Percentiles rank a stretch among this genome's conserved stretches.
Evolutionary conservation across 2,329 filamentous ascomycete species (phyloP).

Genomic region (Aspergillus fumigatiaffinis): DNA sequence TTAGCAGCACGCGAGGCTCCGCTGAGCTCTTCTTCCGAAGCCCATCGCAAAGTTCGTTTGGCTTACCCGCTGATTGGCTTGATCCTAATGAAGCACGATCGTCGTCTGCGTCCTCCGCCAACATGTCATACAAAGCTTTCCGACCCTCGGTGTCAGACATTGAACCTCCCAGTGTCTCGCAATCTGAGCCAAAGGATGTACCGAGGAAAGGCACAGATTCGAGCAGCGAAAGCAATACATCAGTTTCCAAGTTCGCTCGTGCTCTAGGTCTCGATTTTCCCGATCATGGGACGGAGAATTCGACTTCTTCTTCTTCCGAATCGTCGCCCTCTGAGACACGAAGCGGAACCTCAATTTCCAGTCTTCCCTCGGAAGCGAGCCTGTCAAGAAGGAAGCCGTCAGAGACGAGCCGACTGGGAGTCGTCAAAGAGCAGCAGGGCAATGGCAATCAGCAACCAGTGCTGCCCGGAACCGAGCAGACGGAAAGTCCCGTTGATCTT

Average conservation of each 20-base stretch:
- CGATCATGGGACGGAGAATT: conserved; percentile 62
- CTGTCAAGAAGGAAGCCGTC: conserved; percentile 27
- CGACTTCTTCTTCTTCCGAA: conserved; percentile 61
- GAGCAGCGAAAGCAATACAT: conserved; percentile 28
- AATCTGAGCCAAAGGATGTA: conserved; percentile 5
- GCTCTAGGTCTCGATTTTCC: conserved; percentile 51
- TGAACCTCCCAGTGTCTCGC: conserved; percentile 19
- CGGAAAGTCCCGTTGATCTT: conserved; percentile 20
- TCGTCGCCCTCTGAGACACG: conserved; percentile 59
- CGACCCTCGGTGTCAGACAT: conserved; percentile 12
- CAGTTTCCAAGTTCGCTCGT: conserved; percentile 38
- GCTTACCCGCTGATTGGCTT: conserved; percentile 14
- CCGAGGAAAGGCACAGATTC: conserved; percentile 22
- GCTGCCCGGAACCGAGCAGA: conserved; percentile 34
- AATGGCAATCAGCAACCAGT: conserved; percentile 14
- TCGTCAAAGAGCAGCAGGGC: conserved; percentile 55
- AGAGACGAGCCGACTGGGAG: conserved; percentile 44
- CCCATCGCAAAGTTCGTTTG: conserved; percentile 13
- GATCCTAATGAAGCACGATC: conserved; percentile 19
- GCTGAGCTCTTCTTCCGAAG: conserved; percentile 19
- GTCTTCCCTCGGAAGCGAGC: conserved; percentile 46
- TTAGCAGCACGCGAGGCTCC: conserved; percentile 19
- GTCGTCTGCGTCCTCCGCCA: conserved; percentile 9
- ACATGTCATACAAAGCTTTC: conserved; percentile 18
- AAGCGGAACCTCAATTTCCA: conserved; percentile 60